These are phyloP conservation scores for Coprinopsis sp. DNA, from an alignment of 768 basidiomycete species.

Conservation along the genomic window DNA sequence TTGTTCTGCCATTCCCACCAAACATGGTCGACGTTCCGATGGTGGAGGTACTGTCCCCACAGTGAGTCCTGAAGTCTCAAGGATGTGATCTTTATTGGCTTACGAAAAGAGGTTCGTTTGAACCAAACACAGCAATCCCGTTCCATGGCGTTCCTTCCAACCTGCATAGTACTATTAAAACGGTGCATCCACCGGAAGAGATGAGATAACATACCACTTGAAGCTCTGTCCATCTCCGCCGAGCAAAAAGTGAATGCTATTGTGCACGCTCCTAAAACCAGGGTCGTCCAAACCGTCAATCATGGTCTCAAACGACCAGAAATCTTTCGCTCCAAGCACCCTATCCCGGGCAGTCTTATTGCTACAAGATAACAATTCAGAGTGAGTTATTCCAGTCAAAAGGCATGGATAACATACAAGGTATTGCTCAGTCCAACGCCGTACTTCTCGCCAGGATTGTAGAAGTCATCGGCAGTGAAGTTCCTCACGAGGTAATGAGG, in stretches of 20 bases:
- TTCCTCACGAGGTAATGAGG: conserved; percentile 11
- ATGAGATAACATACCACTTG: conserved; percentile 8
- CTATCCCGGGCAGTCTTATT: conserved; percentile 6
- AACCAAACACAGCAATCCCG: conserved; percentile 6
- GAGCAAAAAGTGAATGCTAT: conserved; percentile 8
- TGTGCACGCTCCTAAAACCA: conserved; percentile 5
- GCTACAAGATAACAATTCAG: not conserved
- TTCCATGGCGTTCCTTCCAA: conserved; percentile 7
- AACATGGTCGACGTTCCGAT: conserved; percentile 11
- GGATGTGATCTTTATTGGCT: not conserved
- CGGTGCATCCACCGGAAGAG: no score
- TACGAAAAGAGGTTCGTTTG: conserved; percentile 9
- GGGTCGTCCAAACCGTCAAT: conserved; percentile 10
- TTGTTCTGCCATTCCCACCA: conserved; percentile 13
- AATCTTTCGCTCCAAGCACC: conserved; percentile 2
- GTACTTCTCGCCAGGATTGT: conserved; percentile 8
- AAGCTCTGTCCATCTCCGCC: conserved; percentile 10
- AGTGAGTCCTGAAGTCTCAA: not conserved
- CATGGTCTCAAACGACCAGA: conserved; percentile 9
- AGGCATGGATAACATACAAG: not conserved
- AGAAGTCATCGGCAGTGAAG: conserved; percentile 8
- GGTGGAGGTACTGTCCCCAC: conserved; percentile 4
- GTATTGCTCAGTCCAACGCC: conserved; percentile 8
- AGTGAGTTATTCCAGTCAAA: no score
- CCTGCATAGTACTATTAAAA: no score